Conservation (phyloP, 2,329 filamentous ascomycete genomes). For the Pseudohalonectria lignicola region DNA sequence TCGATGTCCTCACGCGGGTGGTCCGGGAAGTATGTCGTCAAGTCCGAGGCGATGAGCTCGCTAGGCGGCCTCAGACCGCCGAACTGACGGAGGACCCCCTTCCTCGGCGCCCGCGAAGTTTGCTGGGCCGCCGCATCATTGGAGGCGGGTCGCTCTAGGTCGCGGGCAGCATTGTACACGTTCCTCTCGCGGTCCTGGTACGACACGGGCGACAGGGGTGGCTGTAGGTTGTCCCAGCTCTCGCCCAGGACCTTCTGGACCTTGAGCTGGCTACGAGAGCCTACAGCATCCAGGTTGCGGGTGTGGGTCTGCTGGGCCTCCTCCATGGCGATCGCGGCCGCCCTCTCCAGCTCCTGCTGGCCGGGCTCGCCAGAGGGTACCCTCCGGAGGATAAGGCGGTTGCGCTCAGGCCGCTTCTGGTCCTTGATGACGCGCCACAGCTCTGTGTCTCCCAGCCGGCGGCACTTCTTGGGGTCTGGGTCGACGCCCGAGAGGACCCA, state of each 20-base stretch:
- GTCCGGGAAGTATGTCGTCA: conserved; percentile 95
- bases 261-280: conserved; percentile 74
- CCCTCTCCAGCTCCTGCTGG: conserved; percentile 72
- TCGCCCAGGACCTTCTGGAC: conserved; percentile 84
- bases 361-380: conserved; percentile 90
- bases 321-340: conserved; percentile 80
- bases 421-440: conserved; percentile 87
- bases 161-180: conserved; percentile 45
- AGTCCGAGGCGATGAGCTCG: conserved; percentile 91
- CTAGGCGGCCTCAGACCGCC: conserved; percentile 88
- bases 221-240: conserved; percentile 67
- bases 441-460: conserved; percentile 76
- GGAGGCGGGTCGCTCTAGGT: conserved; percentile 45
- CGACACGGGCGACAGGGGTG: conserved; percentile 75
- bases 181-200: conserved; percentile 60
- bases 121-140: conserved; percentile 23
- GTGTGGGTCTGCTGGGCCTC: conserved; percentile 67
- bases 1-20: conserved; percentile 92
- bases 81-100: conserved; percentile 60
- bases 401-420: conserved; percentile 72
- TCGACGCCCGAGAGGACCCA: conserved; percentile 83
- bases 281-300: conserved; percentile 50
- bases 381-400: conserved; percentile 80
- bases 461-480: conserved; percentile 69
- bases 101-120: conserved; percentile 29